Evolutionary conservation across 1,139 yeast species (phyloP).

Genomic region (Sugiyamaella xylanicola): DNA sequence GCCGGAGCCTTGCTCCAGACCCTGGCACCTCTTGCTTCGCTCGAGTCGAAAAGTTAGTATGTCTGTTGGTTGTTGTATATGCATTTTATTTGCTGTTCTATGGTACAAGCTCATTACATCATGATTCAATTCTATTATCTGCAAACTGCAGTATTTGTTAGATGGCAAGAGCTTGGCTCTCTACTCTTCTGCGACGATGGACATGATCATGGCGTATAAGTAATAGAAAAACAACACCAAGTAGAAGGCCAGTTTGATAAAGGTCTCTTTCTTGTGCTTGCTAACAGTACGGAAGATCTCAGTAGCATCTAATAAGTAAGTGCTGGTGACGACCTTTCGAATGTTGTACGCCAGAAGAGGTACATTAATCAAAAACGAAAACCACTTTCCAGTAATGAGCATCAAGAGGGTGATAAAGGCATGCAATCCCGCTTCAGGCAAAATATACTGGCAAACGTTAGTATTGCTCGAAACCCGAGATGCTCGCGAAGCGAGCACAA

Average conservation of each 20-base stretch:
- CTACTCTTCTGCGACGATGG: constrained; percentile 52
- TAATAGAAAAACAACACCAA: constrained; percentile 86
- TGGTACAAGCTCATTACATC: background rate
- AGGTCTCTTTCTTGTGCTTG: constrained; percentile 85
- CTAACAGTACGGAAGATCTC: constrained; percentile 90
- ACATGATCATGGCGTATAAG: constrained; percentile 91
- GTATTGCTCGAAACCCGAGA: too few species aligned
- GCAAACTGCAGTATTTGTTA: too few species aligned
- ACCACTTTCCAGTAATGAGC: constrained; percentile 84
- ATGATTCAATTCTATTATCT: background rate
- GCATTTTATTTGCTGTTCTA: background rate
- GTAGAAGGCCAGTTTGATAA: constrained; percentile 83
- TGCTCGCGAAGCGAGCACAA: too few species aligned
- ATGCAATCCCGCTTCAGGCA: constrained; percentile 84
- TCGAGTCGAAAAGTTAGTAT: too few species aligned
- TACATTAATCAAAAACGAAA: constrained; percentile 73
- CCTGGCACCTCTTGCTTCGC: background rate
- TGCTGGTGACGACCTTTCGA: constrained; percentile 66
- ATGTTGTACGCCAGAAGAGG: constrained; percentile 80
- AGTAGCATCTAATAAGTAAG: constrained; percentile 87
- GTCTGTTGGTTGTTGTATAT: background rate
- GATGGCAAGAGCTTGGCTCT: too few species aligned
- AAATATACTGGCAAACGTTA: constrained; percentile 51
- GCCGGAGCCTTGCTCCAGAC: background rate
- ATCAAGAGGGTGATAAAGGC: constrained; percentile 66